Conservation (phyloP, 495 filamentous ascomycete species). For the Arthonia radiata region DNA sequence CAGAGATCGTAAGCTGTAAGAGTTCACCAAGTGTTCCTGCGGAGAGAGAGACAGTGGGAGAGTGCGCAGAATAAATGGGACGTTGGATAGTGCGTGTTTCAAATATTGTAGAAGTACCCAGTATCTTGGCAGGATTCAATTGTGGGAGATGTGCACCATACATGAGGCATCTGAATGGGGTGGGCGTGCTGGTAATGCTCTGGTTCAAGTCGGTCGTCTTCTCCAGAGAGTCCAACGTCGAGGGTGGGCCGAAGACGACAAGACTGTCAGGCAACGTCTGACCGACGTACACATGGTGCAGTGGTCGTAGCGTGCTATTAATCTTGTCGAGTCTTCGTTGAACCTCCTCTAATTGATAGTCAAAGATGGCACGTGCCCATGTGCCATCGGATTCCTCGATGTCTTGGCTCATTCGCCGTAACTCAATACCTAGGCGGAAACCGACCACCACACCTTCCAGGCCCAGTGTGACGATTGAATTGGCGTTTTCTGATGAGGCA, state of each 20-base stretch:
- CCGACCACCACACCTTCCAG: constrained; percentile 2
- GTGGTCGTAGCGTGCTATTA: constrained; percentile 2
- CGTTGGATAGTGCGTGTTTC: too few species aligned
- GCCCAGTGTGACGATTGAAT: constrained; percentile 3
- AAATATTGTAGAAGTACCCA: constrained; percentile 1
- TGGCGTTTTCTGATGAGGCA: constrained; percentile 2
- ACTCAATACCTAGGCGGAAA: constrained; percentile 3
- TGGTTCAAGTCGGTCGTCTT: not conserved
- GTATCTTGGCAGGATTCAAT: constrained; percentile 2
- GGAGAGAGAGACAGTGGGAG: constrained; percentile 1
- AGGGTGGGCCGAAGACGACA: constrained; percentile 5
- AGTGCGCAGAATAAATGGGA: constrained; percentile 2
- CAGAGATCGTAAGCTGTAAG: constrained; percentile 1
- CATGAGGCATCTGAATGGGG: constrained; percentile 2
- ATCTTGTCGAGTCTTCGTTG: constrained; percentile 1
- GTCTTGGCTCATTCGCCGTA: constrained; percentile 2
- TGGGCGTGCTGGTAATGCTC: constrained; percentile 2
- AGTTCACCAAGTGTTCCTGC: constrained; percentile 1
- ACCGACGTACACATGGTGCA: constrained; percentile 3
- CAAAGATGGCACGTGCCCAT: constrained; percentile 3
- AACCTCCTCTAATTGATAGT: constrained; percentile 1
- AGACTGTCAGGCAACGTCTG: constrained; percentile 1
- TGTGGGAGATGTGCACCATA: constrained; percentile 2
- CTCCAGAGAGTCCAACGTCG: constrained; percentile 2
- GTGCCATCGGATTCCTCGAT: constrained; percentile 4